Evolutionary conservation across 2,329 filamentous ascomycete species (phyloP), one percentile per base, ranked within the genome.

Genomic region (Penicillium occitanis): DNA sequence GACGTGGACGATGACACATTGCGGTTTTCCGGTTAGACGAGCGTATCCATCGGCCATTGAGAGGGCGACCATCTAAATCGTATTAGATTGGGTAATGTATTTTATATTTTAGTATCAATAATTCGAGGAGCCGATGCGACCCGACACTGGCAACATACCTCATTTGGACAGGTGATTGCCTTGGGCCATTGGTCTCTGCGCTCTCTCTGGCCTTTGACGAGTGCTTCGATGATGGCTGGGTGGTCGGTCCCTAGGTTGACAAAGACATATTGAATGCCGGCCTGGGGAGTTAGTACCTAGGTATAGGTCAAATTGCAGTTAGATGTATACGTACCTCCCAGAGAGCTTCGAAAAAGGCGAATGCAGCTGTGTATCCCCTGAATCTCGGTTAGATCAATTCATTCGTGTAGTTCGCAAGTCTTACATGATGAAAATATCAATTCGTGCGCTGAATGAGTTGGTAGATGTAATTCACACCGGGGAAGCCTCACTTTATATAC

Each of bases 1-100:
- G 66, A 93, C 91, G 72, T 93, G 91, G 1, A 93, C 86, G 68
- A 93, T 90, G 13, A 93, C 91, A 67, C 87, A 89, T 77, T 93
- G 91, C 0, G 90, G 89, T 70, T 90, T 86, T 63, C 87, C 86
- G 5, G 88, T 91, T 44, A 91, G 77, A 35, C 90, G 85, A 44
- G 91, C 90, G 73, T 91, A 93, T 61, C 91, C 91, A 75, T 94
- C 91, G 14, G 91, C 91, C 89, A 92, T 91, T 66, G 90, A 93
- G 72, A 94, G 85, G 30, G 91, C 91, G 6, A 93, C 91, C 90
- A 93, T 93, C 88, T 92, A 25, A 25, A 25, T 25, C 25, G 25
- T 25, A 25, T 25, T 25, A 25, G 25, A 25, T 25, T 25, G 25
- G 25, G 25, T 25, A 25, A 25, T 25, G 19, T 40, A 17, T 58